phyloP scores from a whole-genome alignment of 2,329 filamentous ascomycete genomes.

The Ilyonectria robusta region DNA sequence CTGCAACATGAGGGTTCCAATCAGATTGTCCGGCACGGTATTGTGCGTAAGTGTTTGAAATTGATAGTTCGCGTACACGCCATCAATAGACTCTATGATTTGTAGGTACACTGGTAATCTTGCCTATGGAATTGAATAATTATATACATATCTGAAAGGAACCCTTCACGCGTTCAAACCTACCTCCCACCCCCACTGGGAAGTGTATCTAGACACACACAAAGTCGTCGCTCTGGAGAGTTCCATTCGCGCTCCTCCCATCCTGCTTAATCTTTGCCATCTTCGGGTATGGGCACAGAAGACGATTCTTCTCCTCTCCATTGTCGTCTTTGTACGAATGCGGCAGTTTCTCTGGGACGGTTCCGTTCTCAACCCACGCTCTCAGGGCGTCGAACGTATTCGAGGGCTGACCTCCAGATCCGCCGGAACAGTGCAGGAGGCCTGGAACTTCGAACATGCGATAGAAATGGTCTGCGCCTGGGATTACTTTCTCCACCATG shows the following conservation, averaged over 20 bases:
- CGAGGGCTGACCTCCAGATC: slow-evolving; percentile 8
- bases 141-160: too few relatives aligned
- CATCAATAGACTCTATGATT: too few relatives aligned
- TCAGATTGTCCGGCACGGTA: too few relatives aligned
- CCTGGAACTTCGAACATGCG: slow-evolving; percentile 17
- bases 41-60: too few relatives aligned
- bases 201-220: slow-evolving; percentile 2
- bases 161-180: too few relatives aligned
- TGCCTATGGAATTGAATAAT: too few relatives aligned
- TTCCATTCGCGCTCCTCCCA: not conserved
- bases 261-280: not conserved
- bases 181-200: too few relatives aligned
- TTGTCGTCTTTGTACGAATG: slow-evolving; percentile 4
- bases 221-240: slow-evolving; percentile 5
- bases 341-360: slow-evolving; percentile 8
- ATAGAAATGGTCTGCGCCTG: not conserved
- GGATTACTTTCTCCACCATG: not conserved
- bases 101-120: too few relatives aligned
- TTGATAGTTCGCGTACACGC: too few relatives aligned
- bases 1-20: too few relatives aligned
- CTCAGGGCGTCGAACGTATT: slow-evolving; percentile 15
- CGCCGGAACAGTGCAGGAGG: slow-evolving; percentile 13
- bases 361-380: slow-evolving; percentile 20
- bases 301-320: not conserved
- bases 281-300: slow-evolving; percentile 13